Evolutionary conservation across 768 basidiomycete species (phyloP), one percentile per base, ranked within the genome.

Genomic region (Wakefieldia striispora): DNA sequence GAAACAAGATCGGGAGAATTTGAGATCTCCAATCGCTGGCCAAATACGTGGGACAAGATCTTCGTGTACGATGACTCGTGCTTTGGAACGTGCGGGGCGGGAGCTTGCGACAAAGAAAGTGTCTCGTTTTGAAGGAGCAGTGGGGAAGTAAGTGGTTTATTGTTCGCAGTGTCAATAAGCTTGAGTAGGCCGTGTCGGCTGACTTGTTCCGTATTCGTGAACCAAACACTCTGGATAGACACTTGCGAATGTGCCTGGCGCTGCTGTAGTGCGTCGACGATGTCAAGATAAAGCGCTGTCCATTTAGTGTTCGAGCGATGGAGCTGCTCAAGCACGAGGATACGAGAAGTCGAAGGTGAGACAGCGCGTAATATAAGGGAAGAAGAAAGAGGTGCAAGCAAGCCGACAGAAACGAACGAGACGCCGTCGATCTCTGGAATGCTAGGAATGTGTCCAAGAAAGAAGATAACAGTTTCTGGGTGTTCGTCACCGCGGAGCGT

Each of bases 41-140:
- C 76, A 64, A 97, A 95, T 29, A 97, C 73, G 49, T 91, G 86
- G 6, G 77, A 68, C 47, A 99, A 81, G 21, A 97, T 86, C 65
- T 86, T 89, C 54, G 88, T 93, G 74, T 98, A 98, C 10, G 93
- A 86, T 2, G 81, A 72, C 71, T 99, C 97, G 64, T 95, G 91
- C 62, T 83, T 83, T 10, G 97, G 97, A n/a, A 93, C 72, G 53
- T 85, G 82, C 10, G 85, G 83, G 1, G 71, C 45, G 19, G 43
- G n/a, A 14, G 46, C 19, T 49, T 27, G 68, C 50, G 20, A 72
- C 7, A 53, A 42, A 19, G 60, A 47, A 4, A 69, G 40, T 0
- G 70, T 60, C 13, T 68, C 55, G 29, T 63, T 49, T 26, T 82
- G 82, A 16, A 89, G 71, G 12, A 69, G 75, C 16, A 88, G 63